Conservation (phyloP, 2,329 filamentous ascomycete species). For the Ilyonectria destructans region DNA sequence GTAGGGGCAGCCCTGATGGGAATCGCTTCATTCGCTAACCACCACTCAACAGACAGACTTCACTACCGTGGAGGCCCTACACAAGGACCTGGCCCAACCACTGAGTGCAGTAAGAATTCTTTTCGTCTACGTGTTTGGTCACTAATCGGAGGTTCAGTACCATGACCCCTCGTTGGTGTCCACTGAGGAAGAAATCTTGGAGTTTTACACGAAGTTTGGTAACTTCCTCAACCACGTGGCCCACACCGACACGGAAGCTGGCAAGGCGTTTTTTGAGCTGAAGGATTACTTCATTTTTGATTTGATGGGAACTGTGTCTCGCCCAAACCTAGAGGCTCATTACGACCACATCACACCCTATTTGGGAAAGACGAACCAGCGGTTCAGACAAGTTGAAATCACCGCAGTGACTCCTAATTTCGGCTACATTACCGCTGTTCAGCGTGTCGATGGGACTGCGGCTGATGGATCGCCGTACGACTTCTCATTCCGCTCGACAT, state of each 20-base stretch:
- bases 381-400: slow-evolving; percentile 16
- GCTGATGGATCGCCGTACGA: slow-evolving; percentile 13
- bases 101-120: background rate
- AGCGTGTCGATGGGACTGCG: slow-evolving; percentile 19
- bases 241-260: slow-evolving; percentile 1
- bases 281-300: slow-evolving; percentile 16
- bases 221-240: slow-evolving; percentile 17
- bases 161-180: background rate
- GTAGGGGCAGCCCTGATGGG: background rate
- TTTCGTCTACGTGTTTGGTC: background rate
- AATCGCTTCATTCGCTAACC: background rate
- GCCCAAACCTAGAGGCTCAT: slow-evolving; percentile 15
- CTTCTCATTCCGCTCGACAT: slow-evolving; percentile 18
- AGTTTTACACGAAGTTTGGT: slow-evolving; percentile 18
- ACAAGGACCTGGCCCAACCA: background rate
- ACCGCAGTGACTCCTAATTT: slow-evolving; percentile 8
- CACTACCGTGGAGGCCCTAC: slow-evolving; percentile 9
- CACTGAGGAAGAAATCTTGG: slow-evolving; percentile 1
- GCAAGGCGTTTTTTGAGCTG: slow-evolving; percentile 13
- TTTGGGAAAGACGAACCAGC: slow-evolving; percentile 17
- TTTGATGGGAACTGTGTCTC: slow-evolving; percentile 18
- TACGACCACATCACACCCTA: slow-evolving; percentile 21
- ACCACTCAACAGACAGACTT: background rate
- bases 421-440: slow-evolving; percentile 21
- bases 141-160: background rate